Percentiles rank a stretch among this genome's conserved stretches.
Conservation (phyloP, 129 eudicot species). For the Rutidosis leptorrhynchoides region DNA sequence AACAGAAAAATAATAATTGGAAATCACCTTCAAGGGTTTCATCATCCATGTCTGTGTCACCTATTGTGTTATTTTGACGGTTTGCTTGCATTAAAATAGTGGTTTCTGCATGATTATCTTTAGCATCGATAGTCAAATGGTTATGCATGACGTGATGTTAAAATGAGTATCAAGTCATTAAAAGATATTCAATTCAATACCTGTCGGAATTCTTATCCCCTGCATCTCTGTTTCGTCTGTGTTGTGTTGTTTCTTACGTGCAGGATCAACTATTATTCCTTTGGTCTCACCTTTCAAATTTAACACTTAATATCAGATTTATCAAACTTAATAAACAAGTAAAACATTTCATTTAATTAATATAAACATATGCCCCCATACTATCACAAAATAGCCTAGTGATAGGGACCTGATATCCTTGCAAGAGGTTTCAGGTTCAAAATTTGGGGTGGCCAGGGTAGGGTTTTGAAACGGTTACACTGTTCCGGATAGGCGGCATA, state of each 20-base stretch:
- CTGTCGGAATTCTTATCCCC: background rate
- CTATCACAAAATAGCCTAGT: too few relatives aligned
- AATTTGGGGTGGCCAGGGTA: too few relatives aligned
- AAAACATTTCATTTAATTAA: too few relatives aligned
- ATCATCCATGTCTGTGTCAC: background rate
- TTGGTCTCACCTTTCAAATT: background rate
- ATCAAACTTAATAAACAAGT: background rate
- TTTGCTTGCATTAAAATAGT: conserved; percentile 9
- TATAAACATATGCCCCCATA: too few relatives aligned
- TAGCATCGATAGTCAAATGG: background rate
- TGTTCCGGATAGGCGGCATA: too few relatives aligned
- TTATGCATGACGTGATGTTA: background rate
- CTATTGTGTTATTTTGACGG: background rate
- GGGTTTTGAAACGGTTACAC: too few relatives aligned
- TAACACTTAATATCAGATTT: background rate
- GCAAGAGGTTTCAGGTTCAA: too few relatives aligned
- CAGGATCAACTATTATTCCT: conserved; percentile 1
- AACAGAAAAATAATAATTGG: too few relatives aligned
- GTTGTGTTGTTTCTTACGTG: background rate
- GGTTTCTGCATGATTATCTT: conserved; percentile 1
- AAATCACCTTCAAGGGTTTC: background rate
- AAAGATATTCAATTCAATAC: background rate
- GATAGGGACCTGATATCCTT: too few relatives aligned
- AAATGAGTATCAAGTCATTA: background rate
- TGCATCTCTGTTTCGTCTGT: background rate